phyloP scores from a whole-genome alignment of 768 basidiomycete genomes.

The Lactarius akahatsu region DNA sequence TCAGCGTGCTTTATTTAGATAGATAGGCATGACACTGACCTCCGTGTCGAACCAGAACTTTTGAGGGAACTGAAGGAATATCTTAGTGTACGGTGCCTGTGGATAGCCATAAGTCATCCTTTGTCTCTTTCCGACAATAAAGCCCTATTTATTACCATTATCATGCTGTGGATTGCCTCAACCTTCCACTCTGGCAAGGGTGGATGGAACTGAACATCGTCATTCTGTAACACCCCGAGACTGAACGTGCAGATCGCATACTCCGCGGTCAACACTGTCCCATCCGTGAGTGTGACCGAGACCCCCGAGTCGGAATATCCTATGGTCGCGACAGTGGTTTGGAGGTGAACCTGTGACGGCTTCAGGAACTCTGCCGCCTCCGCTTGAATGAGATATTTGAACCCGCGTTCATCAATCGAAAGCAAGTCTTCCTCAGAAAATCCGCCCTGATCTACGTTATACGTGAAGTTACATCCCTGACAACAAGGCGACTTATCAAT shows the following conservation, averaged over 20 bases:
- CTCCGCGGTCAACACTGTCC: slow-evolving; percentile 35
- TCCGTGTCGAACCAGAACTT: slow-evolving; percentile 24
- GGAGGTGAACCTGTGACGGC: slow-evolving; percentile 45
- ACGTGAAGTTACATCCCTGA: slow-evolving; percentile 63
- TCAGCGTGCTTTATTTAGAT: neutral
- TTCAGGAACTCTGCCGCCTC: slow-evolving; percentile 57
- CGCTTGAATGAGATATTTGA: slow-evolving; percentile 51
- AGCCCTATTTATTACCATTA: slow-evolving; percentile 43
- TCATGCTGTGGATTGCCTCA: slow-evolving; percentile 61
- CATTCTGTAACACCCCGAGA: slow-evolving; percentile 48
- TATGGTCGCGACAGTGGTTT: slow-evolving; percentile 49
- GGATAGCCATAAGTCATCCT: neutral
- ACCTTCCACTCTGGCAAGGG: slow-evolving; percentile 55
- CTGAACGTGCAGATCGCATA: slow-evolving; percentile 55
- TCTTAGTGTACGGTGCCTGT: slow-evolving; percentile 13
- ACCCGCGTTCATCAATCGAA: slow-evolving; percentile 57
- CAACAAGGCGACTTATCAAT: neutral
- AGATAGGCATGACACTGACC: neutral
- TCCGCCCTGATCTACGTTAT: slow-evolving; percentile 40
- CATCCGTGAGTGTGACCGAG: slow-evolving; percentile 41
- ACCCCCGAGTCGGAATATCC: slow-evolving; percentile 45
- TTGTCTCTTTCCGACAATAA: neutral
- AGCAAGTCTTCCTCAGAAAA: slow-evolving; percentile 50
- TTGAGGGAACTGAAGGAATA: slow-evolving; percentile 21
- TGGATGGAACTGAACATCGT: slow-evolving; percentile 51